phyloP scores from a whole-genome alignment of 179 eudicot species.

The Actinidia arguta region DNA sequence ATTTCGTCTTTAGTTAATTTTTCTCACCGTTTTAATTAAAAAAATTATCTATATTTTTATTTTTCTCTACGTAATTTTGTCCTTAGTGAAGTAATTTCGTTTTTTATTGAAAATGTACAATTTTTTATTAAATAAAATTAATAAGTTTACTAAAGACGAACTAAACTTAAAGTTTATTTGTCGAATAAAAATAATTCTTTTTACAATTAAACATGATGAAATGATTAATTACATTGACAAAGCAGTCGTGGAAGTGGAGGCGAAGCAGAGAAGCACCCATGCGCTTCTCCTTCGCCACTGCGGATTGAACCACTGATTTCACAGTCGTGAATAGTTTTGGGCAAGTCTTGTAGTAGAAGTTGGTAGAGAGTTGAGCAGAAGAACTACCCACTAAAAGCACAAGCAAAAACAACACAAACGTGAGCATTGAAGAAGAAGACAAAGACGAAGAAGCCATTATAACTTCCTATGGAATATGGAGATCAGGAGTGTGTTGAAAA shows the following conservation, averaged over 20 bases:
- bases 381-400: constrained; percentile 1
- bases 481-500: neutral
- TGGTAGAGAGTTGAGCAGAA: constrained; percentile 22
- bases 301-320: constrained; percentile 1
- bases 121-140: no score
- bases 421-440: neutral
- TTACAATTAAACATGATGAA: neutral
- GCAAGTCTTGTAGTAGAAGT: constrained; percentile 21
- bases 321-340: neutral
- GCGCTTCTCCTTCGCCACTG: constrained; percentile 24
- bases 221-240: constrained; percentile 12
- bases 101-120: no score
- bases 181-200: no score
- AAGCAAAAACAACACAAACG: neutral
- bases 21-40: no score
- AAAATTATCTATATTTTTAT: no score
- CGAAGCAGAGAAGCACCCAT: constrained; percentile 28
- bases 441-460: constrained; percentile 23
- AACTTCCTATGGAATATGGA: neutral
- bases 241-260: constrained; percentile 24
- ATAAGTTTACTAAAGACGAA: no score
- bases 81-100: no score
- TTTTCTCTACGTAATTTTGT: no score
- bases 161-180: no score
- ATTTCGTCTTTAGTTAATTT: no score